A percentile compares a stretch with the other conserved stretches of the same genome.
Conservation (phyloP, 176 grass and related monocot genomes). For the Thalia dealbata region DNA sequence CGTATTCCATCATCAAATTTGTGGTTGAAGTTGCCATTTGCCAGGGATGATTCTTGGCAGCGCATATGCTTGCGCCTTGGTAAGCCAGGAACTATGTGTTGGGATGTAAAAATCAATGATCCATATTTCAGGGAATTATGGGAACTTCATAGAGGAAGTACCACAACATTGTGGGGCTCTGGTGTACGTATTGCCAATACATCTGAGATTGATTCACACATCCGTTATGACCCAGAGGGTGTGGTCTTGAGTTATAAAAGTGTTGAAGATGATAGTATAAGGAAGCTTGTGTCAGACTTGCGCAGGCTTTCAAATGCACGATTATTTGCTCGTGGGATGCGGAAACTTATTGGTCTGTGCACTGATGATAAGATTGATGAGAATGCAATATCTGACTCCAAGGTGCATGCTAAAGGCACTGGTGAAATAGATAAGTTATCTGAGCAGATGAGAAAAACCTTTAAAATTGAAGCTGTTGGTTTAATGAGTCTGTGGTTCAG, state of each 20-base stretch:
- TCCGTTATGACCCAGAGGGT: constrained; percentile 79
- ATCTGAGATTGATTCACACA: constrained; percentile 88
- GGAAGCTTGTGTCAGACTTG: constrained; percentile 81
- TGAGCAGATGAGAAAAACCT: constrained; percentile 88
- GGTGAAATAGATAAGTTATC: constrained; percentile 61
- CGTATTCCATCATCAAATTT: constrained; percentile 62
- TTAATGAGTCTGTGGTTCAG: constrained; percentile 97
- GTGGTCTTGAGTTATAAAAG: constrained; percentile 67
- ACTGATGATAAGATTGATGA: constrained; percentile 58
- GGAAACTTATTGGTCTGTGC: constrained; percentile 67
- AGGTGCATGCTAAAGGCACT: constrained; percentile 33
- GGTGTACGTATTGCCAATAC: constrained; percentile 82
- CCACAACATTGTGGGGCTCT: constrained; percentile 56
- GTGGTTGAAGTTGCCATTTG: constrained; percentile 83
- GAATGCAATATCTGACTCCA: constrained; percentile 26
- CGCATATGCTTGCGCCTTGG: constrained; percentile 91
- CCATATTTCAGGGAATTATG: constrained; percentile 81
- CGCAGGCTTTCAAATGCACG: constrained; percentile 64
- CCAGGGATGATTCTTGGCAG: constrained; percentile 84
- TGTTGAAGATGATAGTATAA: constrained; percentile 72
- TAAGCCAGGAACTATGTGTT: constrained; percentile 95
- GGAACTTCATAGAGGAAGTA: constrained; percentile 70
- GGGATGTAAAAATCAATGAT: constrained; percentile 93
- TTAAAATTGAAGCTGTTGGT: constrained; percentile 94
- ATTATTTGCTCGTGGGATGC: constrained; percentile 76